Percentiles rank a stretch among this genome's conserved stretches.
These are phyloP conservation scores for Kwoniella sp. DNA, from an alignment of 768 basidiomycete species.

Conservation along the genomic window DNA sequence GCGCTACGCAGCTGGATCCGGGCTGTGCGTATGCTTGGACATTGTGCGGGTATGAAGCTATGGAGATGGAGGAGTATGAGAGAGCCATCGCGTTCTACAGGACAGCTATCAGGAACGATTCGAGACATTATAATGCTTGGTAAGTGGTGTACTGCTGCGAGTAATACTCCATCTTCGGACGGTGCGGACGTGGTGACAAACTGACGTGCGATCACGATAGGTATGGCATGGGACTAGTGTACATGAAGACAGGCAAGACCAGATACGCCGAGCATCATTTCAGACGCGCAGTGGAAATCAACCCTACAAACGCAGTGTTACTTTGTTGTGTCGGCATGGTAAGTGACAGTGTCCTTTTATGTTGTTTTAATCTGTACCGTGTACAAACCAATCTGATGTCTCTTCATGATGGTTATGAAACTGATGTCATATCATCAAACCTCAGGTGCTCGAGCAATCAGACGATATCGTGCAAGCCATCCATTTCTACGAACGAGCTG, in stretches of 20 bases:
- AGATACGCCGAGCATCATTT: conserved; percentile 96
- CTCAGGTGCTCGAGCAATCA: conserved; percentile 82
- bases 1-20: conserved; percentile 85
- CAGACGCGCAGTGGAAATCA: conserved; percentile 85
- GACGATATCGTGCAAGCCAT: conserved; percentile 77
- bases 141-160: no score
- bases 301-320: conserved; percentile 92
- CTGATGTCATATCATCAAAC: not conserved
- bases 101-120: conserved; percentile 84
- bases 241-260: conserved; percentile 89
- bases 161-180: conserved; percentile 50
- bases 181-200: conserved; percentile 3
- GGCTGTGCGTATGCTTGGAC: conserved; percentile 94
- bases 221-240: conserved; percentile 98
- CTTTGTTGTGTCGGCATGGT: conserved; percentile 96
- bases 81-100: conserved; percentile 90
- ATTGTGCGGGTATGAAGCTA: conserved; percentile 92
- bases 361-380: not conserved
- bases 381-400: no score
- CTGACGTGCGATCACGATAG: conserved; percentile 58
- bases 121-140: conserved; percentile 98
- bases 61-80: conserved; percentile 87
- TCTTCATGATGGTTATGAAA: not conserved
- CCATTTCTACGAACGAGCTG: conserved; percentile 77
- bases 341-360: conserved; percentile 55